Evolutionary conservation across 2,329 filamentous ascomycete species (phyloP), one percentile per base, ranked within the genome.

Genomic region (Didymella segeticola): DNA sequence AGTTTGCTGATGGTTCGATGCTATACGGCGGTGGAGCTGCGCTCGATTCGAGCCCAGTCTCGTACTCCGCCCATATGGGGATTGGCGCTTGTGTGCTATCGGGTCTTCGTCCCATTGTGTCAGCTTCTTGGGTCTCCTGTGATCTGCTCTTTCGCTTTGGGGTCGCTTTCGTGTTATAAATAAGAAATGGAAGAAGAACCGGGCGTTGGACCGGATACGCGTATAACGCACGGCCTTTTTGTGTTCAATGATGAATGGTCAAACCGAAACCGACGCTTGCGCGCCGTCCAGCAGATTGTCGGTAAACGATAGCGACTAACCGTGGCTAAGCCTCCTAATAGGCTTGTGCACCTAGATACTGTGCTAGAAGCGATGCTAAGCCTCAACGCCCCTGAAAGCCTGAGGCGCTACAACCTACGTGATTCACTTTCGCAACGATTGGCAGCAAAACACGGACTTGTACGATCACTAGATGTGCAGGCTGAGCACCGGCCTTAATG

Each of bases 161-260:
- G 26, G n/a, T 30, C 25, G 11, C 5, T 7, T 15, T 2, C 4
- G 6, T 8, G 43, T 43, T 34, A 41, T 26, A 33, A 20, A 30
- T 3, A 30, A 25, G 11, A 10, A 9, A 53, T 26, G 11, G 37
- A 22, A 27, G 26, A 52, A 14, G 26, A 39, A 12, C 23, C 34
- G 20, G 47, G 31, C 7, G 45, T n/a, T 19, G 38, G 23, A 15
- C 47, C 30, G 47, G 30, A 45, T 53, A 53, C 49, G 49, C 49
- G 49, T 52, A 52, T 52, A 34, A 17, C 17, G 49, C 49, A 52
- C 49, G 29, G 29, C 2, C 49, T 36, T 39, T n/a, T n/a, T n/a
- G n/a, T n/a, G n/a, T n/a, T n/a, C 2, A 15, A 30, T 11, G 22
- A 47, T 12, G 19, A 20, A 36, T n/a, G n/a, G 17, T 12, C 14